Evolutionary conservation across 495 filamentous ascomycete species (phyloP), one percentile per base, ranked within the genome.

Genomic region (Echria macrotheca): DNA sequence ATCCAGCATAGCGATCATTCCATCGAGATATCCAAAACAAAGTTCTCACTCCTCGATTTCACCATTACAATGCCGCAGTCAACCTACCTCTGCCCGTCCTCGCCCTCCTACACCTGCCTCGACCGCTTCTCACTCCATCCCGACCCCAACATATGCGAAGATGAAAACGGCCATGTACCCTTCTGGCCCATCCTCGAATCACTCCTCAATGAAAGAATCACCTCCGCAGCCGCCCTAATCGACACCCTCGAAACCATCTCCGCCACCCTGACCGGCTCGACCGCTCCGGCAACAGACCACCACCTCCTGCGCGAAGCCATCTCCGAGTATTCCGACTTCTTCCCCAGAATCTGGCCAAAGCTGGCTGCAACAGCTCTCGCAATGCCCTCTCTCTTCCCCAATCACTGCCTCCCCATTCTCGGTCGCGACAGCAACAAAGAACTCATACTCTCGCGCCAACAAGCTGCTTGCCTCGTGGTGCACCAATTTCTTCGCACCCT

Each of bases 151-250:
- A 23, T 39, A 15, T 33, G 31, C 36, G 48, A 59, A 39, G 53
- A 53, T 25, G 10, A 15, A 28, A 40, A 52, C 28, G 56, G 53
- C 24, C 31, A 42, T 19, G 49, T 55, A 18, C 37, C 53, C 1
- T 55, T 57, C 33, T 63, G 54, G 57, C 39, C 54, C 28, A 75
- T 81, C 69, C 67, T 80, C 56, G 70, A 75, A 56, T 68, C 70
- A 25, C 64, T 82, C 44, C 68, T 72, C 2, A 18, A 44, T 6
- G 64, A 66, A 15, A 66, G 74, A 1, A 69, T 75, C 17, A 51
- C 55, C 48, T 69, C 71, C 65, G 66, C 77, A 18, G 54, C 67
- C 55, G 58, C 60, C 44, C 53, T 69, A 14, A 52, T 68, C 41
- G 62, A 70, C 40, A 72, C 73, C 22, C 69, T 76, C 58, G 71